Conservation (phyloP, 1,139 yeast species). For the Geotrichum macrosporum region DNA sequence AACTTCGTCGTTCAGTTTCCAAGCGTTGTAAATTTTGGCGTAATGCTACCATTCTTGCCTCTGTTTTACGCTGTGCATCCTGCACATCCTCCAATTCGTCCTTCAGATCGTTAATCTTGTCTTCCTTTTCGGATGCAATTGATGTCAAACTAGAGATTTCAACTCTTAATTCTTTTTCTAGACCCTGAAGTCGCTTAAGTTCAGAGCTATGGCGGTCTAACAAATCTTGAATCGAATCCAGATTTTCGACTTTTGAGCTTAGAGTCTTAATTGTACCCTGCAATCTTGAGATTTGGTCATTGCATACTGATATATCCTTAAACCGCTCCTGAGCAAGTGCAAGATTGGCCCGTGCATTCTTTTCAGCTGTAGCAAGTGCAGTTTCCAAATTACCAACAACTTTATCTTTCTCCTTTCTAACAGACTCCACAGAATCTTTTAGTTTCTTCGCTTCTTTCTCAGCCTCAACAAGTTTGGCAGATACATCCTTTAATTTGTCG, state of each 20-base stretch:
- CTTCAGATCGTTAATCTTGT: conserved; percentile 22
- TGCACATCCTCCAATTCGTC: conserved; percentile 14
- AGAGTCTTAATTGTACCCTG: conserved; percentile 15
- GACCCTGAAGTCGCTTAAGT: conserved; percentile 19
- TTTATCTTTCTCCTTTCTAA: conserved; percentile 7
- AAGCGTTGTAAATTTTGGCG: conserved; percentile 30
- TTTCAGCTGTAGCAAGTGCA: conserved; percentile 12
- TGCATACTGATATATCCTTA: conserved; percentile 25
- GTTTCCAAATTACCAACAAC: conserved; percentile 8
- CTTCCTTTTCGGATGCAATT: conserved; percentile 26
- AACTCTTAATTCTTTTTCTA: conserved; percentile 28
- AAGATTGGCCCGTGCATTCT: conserved; percentile 21
- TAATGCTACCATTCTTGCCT: conserved; percentile 29
- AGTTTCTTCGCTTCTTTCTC: conserved; percentile 3
- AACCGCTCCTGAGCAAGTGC: conserved; percentile 25
- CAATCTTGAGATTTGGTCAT: conserved; percentile 21
- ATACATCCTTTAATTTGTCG: no score
- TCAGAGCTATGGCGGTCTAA: conserved; percentile 17
- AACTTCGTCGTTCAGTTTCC: conserved; percentile 30
- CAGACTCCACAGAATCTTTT: conserved; percentile 7
- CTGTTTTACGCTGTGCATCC: conserved; percentile 22
- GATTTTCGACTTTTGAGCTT: conserved; percentile 12
- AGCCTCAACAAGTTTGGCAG: no score
- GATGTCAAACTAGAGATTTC: conserved; percentile 34
- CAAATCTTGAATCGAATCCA: conserved; percentile 20